Base-by-base conservation (phyloP, 2,329 filamentous ascomycete genomes). In the Pseudogymnoascus sp. region DNA sequence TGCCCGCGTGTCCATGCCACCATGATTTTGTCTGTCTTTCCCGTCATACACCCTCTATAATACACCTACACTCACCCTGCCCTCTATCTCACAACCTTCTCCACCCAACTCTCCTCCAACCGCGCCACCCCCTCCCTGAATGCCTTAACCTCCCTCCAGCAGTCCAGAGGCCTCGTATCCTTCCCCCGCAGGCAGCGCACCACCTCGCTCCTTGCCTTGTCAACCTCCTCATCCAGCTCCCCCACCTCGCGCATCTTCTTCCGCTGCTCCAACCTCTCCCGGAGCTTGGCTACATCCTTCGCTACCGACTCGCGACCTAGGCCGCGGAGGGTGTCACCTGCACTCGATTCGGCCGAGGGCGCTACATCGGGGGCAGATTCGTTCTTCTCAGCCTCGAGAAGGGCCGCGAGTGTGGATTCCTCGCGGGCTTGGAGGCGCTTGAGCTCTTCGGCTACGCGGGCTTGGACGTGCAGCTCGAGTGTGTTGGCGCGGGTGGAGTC, bases 71-170 rank as follows among this genome's bases (percentile, higher is more conserved):
- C 47, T 26, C n/a, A 16, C n/a, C 29, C 29, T 16, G 29, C 8
- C 10, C 4, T 40, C 37, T 29, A 74, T 67, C 71, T 72, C 64
- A 90, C 83, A 63, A 96, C 86, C 78, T 87, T 91, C 73, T 96
- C 88, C 37, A 97, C 91, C 85, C 96, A 97, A 26, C 81, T 82
- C 77, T 86, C 88, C 83, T 97, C 93, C 76, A 97, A 76, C 78
- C 85, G 86, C 69, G 89, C 86, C 61, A 97, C 93, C 81, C 96
- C 91, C 71, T 84, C 83, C 84, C 93, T 96, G 77, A 97, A 97
- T 19, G 81, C 81, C 79, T 96, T 89, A 24, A 97, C 91, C 83
- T 97, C 92, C 76, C 87, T 83, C 89, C 90, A 97, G 82, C 93
- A 97, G 80, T 97, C 90, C 73, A 97, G 80, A 74, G 93, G 93